Base-by-base conservation (phyloP, 2,329 filamentous ascomycete species). In the Cercospora beticola region DNA sequence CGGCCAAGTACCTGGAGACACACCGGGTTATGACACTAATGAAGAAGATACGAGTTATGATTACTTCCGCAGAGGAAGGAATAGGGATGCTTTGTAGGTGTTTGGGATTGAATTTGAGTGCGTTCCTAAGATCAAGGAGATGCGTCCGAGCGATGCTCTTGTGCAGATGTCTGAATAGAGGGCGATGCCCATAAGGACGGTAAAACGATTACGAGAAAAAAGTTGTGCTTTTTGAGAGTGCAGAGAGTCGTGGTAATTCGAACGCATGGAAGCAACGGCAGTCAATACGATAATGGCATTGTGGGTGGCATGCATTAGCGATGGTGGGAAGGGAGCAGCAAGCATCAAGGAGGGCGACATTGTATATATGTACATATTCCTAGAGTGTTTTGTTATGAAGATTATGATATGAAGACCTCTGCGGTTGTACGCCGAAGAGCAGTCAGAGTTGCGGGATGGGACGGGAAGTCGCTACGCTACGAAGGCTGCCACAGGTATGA, bases 11-110 rank as follows among this genome's bases (percentile, higher is more conserved):
- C 68, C 71, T n/a, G 69, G 70, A 2, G 70, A 72, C 18, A 79
- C 78, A 33, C 77, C 78, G 6, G 77, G 74, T 14, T 70, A 70
- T 18, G 68, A 73, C 18, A 36, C 66, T 43, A 69, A 64, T 6
- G 77, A 75, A 56, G 76, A 79, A 56, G 72, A 77, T 49, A 80
- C 78, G 74, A 79, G 76, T 76, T 81, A 81, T 68, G 79, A 80
- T 75, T 80, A 79, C 65, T 80, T 81, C 66, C 70, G 78, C 64
- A 71, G 78, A 28, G 76, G 77, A 58, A 59, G 72, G 62, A 71
- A 56, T 62, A 59, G 65, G 28, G 67, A 69, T 63, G 57, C 64
- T 67, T 71, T 33, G 40, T 43, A 56, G 43, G 31, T 61, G n/a
- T 28, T n/a, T n/a, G n/a, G n/a, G n/a, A n/a, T n/a, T n/a, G n/a